These are phyloP conservation scores for Suillus cothurnatus DNA, from an alignment of 768 basidiomycete species.

Conservation along the genomic window DNA sequence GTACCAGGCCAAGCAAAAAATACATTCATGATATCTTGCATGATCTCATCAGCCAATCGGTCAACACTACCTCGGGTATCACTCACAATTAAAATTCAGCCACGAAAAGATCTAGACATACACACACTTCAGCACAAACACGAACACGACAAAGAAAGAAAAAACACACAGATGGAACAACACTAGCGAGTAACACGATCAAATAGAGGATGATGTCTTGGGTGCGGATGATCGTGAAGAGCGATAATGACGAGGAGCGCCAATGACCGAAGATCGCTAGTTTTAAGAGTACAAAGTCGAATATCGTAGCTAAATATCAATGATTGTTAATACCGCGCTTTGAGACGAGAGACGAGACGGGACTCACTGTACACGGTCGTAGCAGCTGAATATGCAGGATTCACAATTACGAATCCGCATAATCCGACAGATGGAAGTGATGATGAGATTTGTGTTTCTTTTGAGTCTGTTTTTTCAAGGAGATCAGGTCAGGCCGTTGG, in stretches of 20 bases:
- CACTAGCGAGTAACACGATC: constrained; percentile 18
- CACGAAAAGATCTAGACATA: constrained; percentile 4
- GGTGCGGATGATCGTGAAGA: constrained; percentile 18
- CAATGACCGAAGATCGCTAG: constrained; percentile 20
- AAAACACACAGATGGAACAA: constrained; percentile 12
- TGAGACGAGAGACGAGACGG: neutral
- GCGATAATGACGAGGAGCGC: constrained; percentile 8
- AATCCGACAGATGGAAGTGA: neutral
- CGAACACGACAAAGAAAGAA: neutral
- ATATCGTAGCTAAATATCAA: constrained; percentile 17
- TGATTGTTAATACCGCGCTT: neutral
- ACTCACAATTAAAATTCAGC: constrained; percentile 4
- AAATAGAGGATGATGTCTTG: constrained; percentile 27
- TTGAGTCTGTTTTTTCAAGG: constrained; percentile 14
- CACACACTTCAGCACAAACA: neutral
- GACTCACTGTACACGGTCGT: constrained; percentile 23
- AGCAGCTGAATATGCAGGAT: constrained; percentile 9
- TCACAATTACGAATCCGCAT: constrained; percentile 9
- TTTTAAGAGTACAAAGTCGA: constrained; percentile 22
- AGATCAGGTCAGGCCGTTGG: neutral
- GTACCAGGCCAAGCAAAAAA: neutral
- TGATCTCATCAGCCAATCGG: neutral
- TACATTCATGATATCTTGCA: neutral
- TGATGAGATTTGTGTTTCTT: constrained; percentile 7
- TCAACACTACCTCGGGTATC: neutral